Evolutionary conservation across 2,329 filamentous ascomycete genomes (phyloP).

Genomic region (Fusarium sp.): DNA sequence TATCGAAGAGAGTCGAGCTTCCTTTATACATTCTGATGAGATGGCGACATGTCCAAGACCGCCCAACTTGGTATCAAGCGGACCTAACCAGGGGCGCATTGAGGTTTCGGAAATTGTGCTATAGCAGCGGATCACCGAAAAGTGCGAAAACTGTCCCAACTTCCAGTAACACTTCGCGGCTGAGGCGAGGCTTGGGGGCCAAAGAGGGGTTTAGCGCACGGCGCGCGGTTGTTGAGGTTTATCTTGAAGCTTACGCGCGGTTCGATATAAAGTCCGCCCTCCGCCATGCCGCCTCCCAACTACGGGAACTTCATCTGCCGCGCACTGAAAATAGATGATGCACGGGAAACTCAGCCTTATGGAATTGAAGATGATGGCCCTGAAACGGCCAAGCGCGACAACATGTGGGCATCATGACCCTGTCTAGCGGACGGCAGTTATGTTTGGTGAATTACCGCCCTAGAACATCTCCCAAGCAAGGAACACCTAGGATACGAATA

Average conservation of each 20-base stretch:
- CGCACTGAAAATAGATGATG: background rate
- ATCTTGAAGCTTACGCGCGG: background rate
- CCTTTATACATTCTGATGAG: background rate
- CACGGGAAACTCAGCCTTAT: background rate
- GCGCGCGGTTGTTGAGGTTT: background rate
- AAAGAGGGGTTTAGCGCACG: background rate
- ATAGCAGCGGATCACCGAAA: slow-evolving; percentile 2
- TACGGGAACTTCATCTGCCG: background rate
- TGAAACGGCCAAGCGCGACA: background rate
- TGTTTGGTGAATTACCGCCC: background rate
- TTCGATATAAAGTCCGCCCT: background rate
- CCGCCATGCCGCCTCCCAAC: background rate
- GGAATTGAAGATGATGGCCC: background rate
- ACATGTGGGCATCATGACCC: no score
- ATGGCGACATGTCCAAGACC: background rate
- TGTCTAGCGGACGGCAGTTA: background rate
- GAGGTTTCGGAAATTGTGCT: background rate
- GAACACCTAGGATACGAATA: no score
- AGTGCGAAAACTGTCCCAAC: background rate
- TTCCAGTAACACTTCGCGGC: background rate
- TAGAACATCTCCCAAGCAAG: no score
- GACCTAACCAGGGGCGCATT: background rate
- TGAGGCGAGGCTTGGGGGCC: background rate
- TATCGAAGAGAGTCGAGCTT: background rate
- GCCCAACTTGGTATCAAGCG: background rate